phyloP scores from a whole-genome alignment of 371 early-diverging fungal species.

The Coemansia sp. region DNA sequence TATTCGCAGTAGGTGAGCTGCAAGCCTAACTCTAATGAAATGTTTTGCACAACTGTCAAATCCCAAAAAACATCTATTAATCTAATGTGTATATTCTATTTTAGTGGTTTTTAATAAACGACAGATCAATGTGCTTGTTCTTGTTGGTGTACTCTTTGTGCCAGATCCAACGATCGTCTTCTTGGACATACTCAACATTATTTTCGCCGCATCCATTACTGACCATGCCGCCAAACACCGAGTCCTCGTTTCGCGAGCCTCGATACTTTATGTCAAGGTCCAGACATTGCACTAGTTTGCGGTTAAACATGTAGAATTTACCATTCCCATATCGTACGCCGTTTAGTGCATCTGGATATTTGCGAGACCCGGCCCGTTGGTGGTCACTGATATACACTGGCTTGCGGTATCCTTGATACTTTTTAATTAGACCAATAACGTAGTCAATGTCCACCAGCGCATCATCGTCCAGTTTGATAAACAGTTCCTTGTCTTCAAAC shows the following conservation, averaged over 20 bases:
- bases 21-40: no score
- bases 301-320: constrained; percentile 50
- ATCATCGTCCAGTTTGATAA: constrained; percentile 46
- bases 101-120: constrained; percentile 40
- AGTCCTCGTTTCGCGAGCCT: constrained; percentile 28
- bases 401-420: background rate
- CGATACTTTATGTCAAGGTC: constrained; percentile 17
- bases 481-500: constrained; percentile 26
- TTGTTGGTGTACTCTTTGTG: constrained; percentile 39
- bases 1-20: no score
- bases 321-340: constrained; percentile 33
- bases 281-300: constrained; percentile 22
- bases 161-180: constrained; percentile 38
- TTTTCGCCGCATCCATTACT: constrained; percentile 32
- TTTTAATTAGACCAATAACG: constrained; percentile 15
- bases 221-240: constrained; percentile 38
- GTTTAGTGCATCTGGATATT: constrained; percentile 9
- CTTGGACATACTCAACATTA: constrained; percentile 19
- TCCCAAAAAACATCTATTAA: no score
- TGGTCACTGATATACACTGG: constrained; percentile 46
- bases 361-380: background rate
- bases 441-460: constrained; percentile 35
- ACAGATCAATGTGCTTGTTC: constrained; percentile 42
- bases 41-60: no score
- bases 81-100: background rate